A percentile compares a stretch with the other conserved stretches of the same genome.
Evolutionary conservation across 306 rosid genomes (phyloP).

Genomic region (Spatholobus suberectus): DNA sequence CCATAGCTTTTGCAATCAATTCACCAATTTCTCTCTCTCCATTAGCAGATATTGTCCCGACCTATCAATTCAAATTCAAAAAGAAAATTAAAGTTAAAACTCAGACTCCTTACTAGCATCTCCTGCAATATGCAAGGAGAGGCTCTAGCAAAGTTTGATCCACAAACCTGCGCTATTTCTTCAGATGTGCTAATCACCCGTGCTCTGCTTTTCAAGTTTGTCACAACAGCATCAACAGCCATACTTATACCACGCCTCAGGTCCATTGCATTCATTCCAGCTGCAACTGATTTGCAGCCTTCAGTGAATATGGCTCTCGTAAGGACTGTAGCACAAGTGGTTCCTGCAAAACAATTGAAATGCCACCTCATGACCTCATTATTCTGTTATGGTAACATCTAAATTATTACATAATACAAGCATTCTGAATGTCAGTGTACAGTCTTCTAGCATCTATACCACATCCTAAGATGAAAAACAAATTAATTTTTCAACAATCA

Average conservation of each 20-base stretch:
- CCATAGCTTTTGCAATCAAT: slow-evolving; percentile 97
- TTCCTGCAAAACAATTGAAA: slow-evolving; percentile 62
- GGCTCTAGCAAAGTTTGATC: neutral
- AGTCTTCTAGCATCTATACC: neutral
- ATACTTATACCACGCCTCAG: slow-evolving; percentile 85
- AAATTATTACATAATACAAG: neutral
- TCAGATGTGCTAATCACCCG: slow-evolving; percentile 95
- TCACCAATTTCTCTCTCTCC: slow-evolving; percentile 98
- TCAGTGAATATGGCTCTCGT: slow-evolving; percentile 87
- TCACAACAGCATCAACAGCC: slow-evolving; percentile 93
- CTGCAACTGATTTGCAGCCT: slow-evolving; percentile 99
- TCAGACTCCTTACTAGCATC: neutral
- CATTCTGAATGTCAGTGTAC: neutral
- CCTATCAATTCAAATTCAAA: slow-evolving; percentile 51
- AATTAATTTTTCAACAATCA: neutral
- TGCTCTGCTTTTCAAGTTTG: slow-evolving; percentile 90
- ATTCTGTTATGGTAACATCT: neutral
- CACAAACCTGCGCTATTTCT: slow-evolving; percentile 92
- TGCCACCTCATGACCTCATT: neutral
- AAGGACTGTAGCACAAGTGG: slow-evolving; percentile 93
- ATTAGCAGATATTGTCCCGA: slow-evolving; percentile 92
- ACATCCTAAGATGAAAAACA: neutral
- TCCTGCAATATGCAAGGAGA: neutral
- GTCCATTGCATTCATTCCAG: slow-evolving; percentile 99
- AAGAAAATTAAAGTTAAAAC: neutral